Conservation (phyloP, 257 asterid genomes). For the Nicotiana undulata region DNA sequence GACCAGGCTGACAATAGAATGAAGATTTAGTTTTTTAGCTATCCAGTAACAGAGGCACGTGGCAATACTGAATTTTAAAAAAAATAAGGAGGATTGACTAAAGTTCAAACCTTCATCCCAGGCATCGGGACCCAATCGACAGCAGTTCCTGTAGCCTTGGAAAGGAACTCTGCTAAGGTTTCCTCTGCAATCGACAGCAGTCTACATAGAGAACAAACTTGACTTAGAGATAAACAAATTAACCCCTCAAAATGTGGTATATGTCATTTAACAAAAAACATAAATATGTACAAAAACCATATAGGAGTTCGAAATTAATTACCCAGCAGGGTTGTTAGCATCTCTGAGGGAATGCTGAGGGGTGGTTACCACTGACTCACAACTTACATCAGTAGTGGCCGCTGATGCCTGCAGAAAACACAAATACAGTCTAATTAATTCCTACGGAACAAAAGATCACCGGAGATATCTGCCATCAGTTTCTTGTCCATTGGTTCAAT, state of each 20-base stretch:
- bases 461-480: not conserved
- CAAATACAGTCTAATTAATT: not conserved
- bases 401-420: conserved; percentile 45
- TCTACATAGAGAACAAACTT: conserved; percentile 32
- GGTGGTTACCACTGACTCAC: conserved; percentile 80
- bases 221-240: not conserved
- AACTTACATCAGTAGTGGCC: conserved; percentile 60
- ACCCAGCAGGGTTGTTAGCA: conserved; percentile 99
- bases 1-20: conserved; percentile 86
- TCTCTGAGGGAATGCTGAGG: conserved; percentile 78
- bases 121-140: conserved; percentile 99
- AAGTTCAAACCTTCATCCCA: conserved; percentile 87
- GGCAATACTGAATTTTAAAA: not conserved
- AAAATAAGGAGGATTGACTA: not conserved
- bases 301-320: conserved; percentile 8
- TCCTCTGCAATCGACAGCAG: conserved; percentile 97
- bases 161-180: conserved; percentile 98
- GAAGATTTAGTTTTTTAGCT: conserved; percentile 7
- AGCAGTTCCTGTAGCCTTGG: conserved; percentile 99
- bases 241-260: not conserved
- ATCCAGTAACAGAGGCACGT: not conserved
- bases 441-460: not conserved
- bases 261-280: not conserved
- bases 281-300: not conserved
- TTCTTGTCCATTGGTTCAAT: not conserved